A percentile compares a stretch with the other conserved stretches of the same genome.
phyloP scores from a whole-genome alignment of 169 alveolate genomes.

The Cystoisospora suis region DNA sequence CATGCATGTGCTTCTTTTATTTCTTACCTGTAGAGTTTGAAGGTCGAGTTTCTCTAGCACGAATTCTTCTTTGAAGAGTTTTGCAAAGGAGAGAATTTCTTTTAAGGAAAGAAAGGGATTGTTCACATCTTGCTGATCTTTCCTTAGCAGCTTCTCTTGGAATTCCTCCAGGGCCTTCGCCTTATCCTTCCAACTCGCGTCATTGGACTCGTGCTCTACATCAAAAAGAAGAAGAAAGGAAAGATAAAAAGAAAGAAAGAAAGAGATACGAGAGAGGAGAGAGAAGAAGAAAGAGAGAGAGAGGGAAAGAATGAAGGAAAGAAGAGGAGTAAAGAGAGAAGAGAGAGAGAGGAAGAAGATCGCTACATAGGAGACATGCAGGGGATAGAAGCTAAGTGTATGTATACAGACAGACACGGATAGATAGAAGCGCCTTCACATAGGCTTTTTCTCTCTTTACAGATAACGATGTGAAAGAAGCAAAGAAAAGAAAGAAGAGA shows the following conservation, averaged over 20 bases:
- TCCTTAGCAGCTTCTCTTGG: slow-evolving; percentile 80
- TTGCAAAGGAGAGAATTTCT: slow-evolving; percentile 74
- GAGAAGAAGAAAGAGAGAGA: neutral
- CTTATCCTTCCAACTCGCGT: slow-evolving; percentile 56
- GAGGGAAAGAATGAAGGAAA: neutral
- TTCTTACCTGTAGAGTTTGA: slow-evolving; percentile 77
- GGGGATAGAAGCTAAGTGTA: neutral
- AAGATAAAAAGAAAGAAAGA: neutral
- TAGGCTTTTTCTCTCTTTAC: neutral
- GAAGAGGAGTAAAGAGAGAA: neutral
- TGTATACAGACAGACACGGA: neutral
- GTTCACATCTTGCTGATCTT: slow-evolving; percentile 77
- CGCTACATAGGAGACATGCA: neutral
- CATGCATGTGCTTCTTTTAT: neutral
- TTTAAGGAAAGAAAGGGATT: slow-evolving; percentile 75
- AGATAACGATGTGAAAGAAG: too few species aligned
- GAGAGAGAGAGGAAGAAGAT: neutral
- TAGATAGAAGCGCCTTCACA: neutral
- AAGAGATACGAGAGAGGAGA: neutral
- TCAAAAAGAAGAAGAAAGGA: neutral
- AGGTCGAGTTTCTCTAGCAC: slow-evolving; percentile 84
- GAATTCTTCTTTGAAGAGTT: slow-evolving; percentile 83
- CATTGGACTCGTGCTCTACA: slow-evolving; percentile 68
- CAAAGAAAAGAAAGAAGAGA: too few species aligned
- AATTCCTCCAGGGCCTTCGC: slow-evolving; percentile 77